A percentile compares a stretch with the other conserved stretches of the same genome.
These are phyloP conservation scores for Lecanosticta acicola DNA, from an alignment of 2,329 filamentous ascomycete species.

Conservation along the genomic window DNA sequence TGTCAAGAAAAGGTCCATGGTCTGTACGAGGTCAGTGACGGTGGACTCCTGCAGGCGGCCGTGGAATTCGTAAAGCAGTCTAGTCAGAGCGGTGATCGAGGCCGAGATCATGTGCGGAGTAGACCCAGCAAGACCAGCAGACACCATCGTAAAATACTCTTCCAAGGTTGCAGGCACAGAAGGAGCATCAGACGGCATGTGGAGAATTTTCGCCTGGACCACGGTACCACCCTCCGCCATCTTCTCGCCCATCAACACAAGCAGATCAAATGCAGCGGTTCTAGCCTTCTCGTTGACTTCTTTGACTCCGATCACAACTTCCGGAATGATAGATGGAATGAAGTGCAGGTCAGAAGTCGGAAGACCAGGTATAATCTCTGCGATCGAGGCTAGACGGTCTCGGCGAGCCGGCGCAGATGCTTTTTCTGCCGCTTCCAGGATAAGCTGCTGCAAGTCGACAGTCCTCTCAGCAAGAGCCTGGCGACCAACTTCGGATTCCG, in stretches of 20 bases:
- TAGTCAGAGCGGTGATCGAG: slow-evolving; percentile 87
- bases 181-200: slow-evolving; percentile 75
- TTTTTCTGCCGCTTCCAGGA: slow-evolving; percentile 74
- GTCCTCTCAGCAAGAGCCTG: slow-evolving; percentile 71
- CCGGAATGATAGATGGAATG: slow-evolving; percentile 82
- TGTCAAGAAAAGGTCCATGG: slow-evolving; percentile 91
- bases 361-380: slow-evolving; percentile 72
- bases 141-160: slow-evolving; percentile 98
- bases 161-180: slow-evolving; percentile 76
- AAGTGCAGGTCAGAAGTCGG: slow-evolving; percentile 79
- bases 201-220: slow-evolving; percentile 76
- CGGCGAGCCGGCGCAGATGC: slow-evolving; percentile 79
- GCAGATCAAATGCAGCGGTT: slow-evolving; percentile 80
- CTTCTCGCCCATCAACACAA: slow-evolving; percentile 81
- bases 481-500: slow-evolving; percentile 71
- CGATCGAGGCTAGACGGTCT: slow-evolving; percentile 77
- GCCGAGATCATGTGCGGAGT: slow-evolving; percentile 97
- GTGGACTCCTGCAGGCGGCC: slow-evolving; percentile 61
- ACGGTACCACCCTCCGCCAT: slow-evolving; percentile 72
- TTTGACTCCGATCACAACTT: slow-evolving; percentile 94
- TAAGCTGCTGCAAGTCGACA: slow-evolving; percentile 71
- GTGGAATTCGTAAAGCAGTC: slow-evolving; percentile 91
- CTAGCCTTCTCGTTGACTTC: slow-evolving; percentile 95
- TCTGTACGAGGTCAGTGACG: slow-evolving; percentile 79
- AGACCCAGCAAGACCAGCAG: slow-evolving; percentile 83